Evolutionary conservation across 2,329 filamentous ascomycete genomes (phyloP), one percentile per base, ranked within the genome.

Genomic region (Talaromyces atroroseus): DNA sequence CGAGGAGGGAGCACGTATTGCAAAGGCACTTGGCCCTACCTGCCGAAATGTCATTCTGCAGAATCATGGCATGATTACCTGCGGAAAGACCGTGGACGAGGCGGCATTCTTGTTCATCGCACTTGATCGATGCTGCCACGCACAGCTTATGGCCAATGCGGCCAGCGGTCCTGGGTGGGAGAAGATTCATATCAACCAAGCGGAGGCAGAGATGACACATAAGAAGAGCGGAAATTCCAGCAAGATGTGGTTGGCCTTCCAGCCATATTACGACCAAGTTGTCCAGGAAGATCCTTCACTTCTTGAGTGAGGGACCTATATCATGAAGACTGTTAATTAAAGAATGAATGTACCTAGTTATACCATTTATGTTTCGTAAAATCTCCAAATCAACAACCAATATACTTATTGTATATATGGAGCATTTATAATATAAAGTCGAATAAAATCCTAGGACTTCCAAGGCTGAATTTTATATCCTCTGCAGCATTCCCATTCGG

Each of bases 221-320:
- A 49, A 54, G 45, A 54, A 49, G 34, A 54, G 36, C 29, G 52
- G 52, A 16, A 54, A 54, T 40, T 54, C 52, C 8, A 54, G 45
- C 36, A 54, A 54, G n/a, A 54, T 54, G 52, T 54, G 52, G 34
- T 34, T 49, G 21, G 34, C 34, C 3, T 54, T 49, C 24, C 52
- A 54, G 24, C 52, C 45, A 21, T 54, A 49, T 32, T 49, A 44
- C 44, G 45, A 54, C 7, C 52, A 54, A 20, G 45, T 38, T 21
- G 24, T 54, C n/a, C 40, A 54, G 12, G 52, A 54, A 20, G 52
- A 54, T 32, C 34, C 34, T 8, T 49, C 34, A 0, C 24, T 54
- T 40, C 48, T 50, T 40, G 48, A 40, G 23, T 50, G 20, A 50
- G 14, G 4, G 14, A 1, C 16, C 6, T 3, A 40, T 18, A 18